phyloP scores from a whole-genome alignment of 1,284 basidiomycete genomes.

The Exobasidium cylindrosporum region DNA sequence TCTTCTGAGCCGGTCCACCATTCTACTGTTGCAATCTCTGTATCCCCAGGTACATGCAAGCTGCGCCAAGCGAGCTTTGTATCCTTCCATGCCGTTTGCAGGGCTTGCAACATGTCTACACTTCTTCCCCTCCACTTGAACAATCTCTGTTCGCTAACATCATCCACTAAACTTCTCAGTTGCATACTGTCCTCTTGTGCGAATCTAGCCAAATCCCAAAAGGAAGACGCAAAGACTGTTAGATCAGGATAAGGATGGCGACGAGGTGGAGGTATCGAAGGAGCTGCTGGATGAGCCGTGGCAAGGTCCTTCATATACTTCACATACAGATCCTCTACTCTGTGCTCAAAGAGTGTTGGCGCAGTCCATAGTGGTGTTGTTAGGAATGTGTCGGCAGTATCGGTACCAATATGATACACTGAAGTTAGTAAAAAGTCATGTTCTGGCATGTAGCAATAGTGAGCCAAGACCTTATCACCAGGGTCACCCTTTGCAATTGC shows the following conservation, averaged over 20 bases:
- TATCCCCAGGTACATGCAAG: slow-evolving; percentile 28
- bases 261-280: slow-evolving; percentile 33
- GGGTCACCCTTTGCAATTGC: slow-evolving; percentile 5
- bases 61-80: slow-evolving; percentile 42
- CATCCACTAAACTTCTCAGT: slow-evolving; percentile 33
- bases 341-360: slow-evolving; percentile 54
- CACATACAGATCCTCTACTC: slow-evolving; percentile 49
- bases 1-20: slow-evolving; percentile 28
- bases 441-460: slow-evolving; percentile 56
- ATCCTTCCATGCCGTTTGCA: slow-evolving; percentile 21
- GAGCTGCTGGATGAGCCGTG: slow-evolving; percentile 15
- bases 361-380: slow-evolving; percentile 50
- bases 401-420: slow-evolving; percentile 56
- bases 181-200: slow-evolving; percentile 52
- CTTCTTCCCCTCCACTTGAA: slow-evolving; percentile 53
- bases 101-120: slow-evolving; percentile 43
- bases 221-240: slow-evolving; percentile 52
- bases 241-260: slow-evolving; percentile 50
- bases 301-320: slow-evolving; percentile 43
- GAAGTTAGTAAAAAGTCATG: slow-evolving; percentile 55
- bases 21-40: slow-evolving; percentile 34
- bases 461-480: slow-evolving; percentile 50
- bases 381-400: slow-evolving; percentile 54
- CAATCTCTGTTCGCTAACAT: slow-evolving; percentile 50
- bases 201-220: slow-evolving; percentile 56